A percentile compares a stretch with the other conserved stretches of the same genome.
Conservation (phyloP, 2,329 filamentous ascomycete species). For the Ophiostoma pallidulum region DNA sequence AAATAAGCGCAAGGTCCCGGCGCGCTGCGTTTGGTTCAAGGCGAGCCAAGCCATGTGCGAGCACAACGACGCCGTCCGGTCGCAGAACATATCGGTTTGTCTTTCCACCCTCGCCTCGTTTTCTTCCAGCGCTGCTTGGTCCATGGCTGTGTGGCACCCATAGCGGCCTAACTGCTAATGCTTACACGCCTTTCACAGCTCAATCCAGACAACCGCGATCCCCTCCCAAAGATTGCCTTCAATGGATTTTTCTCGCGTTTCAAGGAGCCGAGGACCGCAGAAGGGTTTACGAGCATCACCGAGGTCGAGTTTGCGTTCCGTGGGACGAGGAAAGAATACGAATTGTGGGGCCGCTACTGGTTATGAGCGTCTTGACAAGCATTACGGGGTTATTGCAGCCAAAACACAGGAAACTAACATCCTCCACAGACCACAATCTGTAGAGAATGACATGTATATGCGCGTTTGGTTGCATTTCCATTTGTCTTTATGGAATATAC, state of each 20-base stretch:
- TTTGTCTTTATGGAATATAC: background rate
- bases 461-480: too few species aligned
- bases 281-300: conserved; percentile 77
- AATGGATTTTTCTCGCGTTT: conserved; percentile 64
- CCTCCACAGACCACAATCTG: too few species aligned
- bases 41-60: conserved; percentile 59
- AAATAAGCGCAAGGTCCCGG: conserved; percentile 57
- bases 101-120: background rate
- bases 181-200: conserved; percentile 33
- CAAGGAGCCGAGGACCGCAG: conserved; percentile 57
- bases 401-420: too few species aligned
- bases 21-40: conserved; percentile 80
- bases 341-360: conserved; percentile 73
- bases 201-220: conserved; percentile 71
- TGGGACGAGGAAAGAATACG: conserved; percentile 58
- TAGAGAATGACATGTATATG: too few species aligned
- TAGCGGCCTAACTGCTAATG: too few species aligned
- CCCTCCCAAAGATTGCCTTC: conserved; percentile 74
- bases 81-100: conserved; percentile 45
- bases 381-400: too few species aligned
- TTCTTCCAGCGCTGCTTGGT: too few species aligned
- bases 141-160: too few species aligned
- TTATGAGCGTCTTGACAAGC: conserved; percentile 31
- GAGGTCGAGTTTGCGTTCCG: conserved; percentile 67
- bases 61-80: conserved; percentile 81